A percentile compares a stretch with the other conserved stretches of the same genome.
phyloP scores from a whole-genome alignment of 2,329 filamentous ascomycete genomes.

The Diplodia intermedia region DNA sequence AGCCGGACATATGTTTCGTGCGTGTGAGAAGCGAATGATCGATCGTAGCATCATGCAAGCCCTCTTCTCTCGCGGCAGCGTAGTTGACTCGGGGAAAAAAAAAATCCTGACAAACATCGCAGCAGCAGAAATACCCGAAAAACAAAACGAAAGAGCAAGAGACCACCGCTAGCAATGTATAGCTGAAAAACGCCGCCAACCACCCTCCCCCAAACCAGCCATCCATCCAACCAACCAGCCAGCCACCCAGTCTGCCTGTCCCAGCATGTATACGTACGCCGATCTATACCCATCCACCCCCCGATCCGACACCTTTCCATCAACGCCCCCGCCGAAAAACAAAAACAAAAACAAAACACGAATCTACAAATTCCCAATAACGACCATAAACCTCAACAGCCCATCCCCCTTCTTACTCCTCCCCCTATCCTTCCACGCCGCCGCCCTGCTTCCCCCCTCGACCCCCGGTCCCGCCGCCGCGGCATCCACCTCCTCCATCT shows the following conservation, averaged over 20 bases:
- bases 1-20: background rate
- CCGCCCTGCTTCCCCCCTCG: background rate
- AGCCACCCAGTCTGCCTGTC: background rate
- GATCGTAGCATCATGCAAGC: background rate
- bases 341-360: background rate
- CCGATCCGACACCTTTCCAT: background rate
- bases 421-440: constrained; percentile 38
- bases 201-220: background rate
- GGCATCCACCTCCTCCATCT: background rate
- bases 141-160: background rate
- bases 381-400: constrained; percentile 65
- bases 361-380: constrained; percentile 59
- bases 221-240: background rate
- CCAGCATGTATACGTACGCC: background rate
- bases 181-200: background rate
- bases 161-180: background rate
- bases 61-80: no score
- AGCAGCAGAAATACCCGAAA: background rate
- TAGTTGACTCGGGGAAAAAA: no score
- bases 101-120: background rate
- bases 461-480: background rate
- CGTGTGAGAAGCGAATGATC: background rate
- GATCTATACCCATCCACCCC: background rate
- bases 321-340: background rate
- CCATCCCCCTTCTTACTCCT: constrained; percentile 50